A percentile compares a stretch with the other conserved stretches of the same genome.
Conservation (phyloP, 2,329 filamentous ascomycete genomes). For the Aspergillus novoparasiticus region DNA sequence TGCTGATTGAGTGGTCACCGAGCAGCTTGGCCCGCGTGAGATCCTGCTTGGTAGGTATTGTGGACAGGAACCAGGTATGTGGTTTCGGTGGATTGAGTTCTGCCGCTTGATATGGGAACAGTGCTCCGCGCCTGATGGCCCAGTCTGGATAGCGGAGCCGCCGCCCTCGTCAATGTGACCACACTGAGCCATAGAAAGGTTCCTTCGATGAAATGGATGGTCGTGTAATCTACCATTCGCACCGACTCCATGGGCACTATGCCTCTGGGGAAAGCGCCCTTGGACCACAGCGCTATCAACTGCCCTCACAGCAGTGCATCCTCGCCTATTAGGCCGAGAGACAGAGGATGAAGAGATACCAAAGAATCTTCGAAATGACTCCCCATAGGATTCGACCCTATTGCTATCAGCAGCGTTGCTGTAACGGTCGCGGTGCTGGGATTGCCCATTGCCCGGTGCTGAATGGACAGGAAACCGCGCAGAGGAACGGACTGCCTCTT, state of each 20-base stretch:
- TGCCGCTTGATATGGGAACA: not conserved
- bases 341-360: constrained; percentile 23
- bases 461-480: constrained; percentile 27
- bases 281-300: constrained; percentile 45
- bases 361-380: constrained; percentile 34
- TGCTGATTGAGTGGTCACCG: not conserved
- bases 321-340: constrained; percentile 16
- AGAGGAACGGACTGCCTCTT: constrained; percentile 40
- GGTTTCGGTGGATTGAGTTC: not conserved
- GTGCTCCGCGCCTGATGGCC: not conserved
- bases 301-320: constrained; percentile 37
- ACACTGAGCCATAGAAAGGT: constrained; percentile 27
- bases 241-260: constrained; percentile 45
- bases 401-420: not conserved
- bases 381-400: constrained; percentile 25
- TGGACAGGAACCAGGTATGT: not conserved
- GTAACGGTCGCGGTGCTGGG: constrained; percentile 6
- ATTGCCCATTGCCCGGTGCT: constrained; percentile 10
- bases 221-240: constrained; percentile 30
- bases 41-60: not conserved
- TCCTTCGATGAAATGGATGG: constrained; percentile 39
- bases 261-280: constrained; percentile 43
- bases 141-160: not conserved
- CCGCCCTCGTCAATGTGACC: constrained; percentile 7
- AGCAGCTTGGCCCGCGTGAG: not conserved